Conservation (phyloP, 257 asterid genomes). For the Perilla frutescens region DNA sequence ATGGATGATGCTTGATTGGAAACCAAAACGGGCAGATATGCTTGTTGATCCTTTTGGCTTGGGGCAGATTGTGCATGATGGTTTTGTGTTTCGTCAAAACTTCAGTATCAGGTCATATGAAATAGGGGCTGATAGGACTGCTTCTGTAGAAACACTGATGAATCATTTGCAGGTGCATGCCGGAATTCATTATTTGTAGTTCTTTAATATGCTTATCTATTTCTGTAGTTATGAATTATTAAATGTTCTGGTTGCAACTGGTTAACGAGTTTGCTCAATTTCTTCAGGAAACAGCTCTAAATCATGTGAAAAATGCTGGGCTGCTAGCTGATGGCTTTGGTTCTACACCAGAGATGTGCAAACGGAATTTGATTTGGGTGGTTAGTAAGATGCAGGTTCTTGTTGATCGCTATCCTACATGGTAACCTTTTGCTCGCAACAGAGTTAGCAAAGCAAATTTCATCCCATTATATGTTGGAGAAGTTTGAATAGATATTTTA, state of each 20-base stretch:
- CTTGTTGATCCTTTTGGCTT: slow-evolving; percentile 83
- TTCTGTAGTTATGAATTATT: not conserved
- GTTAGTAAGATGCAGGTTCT: slow-evolving; percentile 93
- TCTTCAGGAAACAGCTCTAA: slow-evolving; percentile 93
- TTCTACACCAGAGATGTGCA: slow-evolving; percentile 96
- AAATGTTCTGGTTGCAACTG: not conserved
- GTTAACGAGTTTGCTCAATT: slow-evolving; percentile 39
- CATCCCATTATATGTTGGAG: slow-evolving; percentile 8
- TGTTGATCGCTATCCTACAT: slow-evolving; percentile 92
- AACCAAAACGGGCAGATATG: slow-evolving; percentile 86
- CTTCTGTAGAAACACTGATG: slow-evolving; percentile 92
- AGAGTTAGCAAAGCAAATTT: not conserved
- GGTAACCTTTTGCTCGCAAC: slow-evolving; percentile 57
- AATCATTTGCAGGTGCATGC: slow-evolving; percentile 87
- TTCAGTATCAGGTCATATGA: slow-evolving; percentile 96
- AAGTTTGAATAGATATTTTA: slow-evolving; percentile 13
- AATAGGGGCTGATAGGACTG: slow-evolving; percentile 97
- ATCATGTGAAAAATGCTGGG: slow-evolving; percentile 87
- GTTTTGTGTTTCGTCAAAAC: slow-evolving; percentile 85
- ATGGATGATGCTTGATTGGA: slow-evolving; percentile 99
- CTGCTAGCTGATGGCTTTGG: slow-evolving; percentile 95
- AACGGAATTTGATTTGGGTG: slow-evolving; percentile 90
- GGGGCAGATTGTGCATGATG: slow-evolving; percentile 90
- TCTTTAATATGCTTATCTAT: slow-evolving; percentile 18
- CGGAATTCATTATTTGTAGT: slow-evolving; percentile 7